Evolutionary conservation across 768 basidiomycete species (phyloP), one percentile per base, ranked within the genome.

Genomic region (Kwoniella newhampshirensis): DNA sequence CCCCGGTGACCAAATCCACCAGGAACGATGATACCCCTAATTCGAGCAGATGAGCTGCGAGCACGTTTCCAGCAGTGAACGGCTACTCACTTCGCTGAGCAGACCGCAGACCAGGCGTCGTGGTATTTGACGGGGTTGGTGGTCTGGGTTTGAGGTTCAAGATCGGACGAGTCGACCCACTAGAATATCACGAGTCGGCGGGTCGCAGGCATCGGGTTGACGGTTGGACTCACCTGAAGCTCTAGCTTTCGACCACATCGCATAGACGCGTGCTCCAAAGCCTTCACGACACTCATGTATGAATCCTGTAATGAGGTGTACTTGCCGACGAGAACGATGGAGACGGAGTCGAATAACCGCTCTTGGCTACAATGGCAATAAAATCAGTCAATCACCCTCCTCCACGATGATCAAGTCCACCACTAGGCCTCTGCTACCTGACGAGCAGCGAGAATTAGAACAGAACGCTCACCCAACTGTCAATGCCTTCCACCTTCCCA

Each of bases 241-340:
- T 79, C 81, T 36, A 99, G 83, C 72, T 89, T 92, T 54, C 89
- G 80, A 54, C 85, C 88, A 52, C 94, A 88, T 40, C 91, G 85
- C 80, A 98, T 91, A 0, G 93, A 90, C 4, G 93, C 92, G 77
- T 99, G 94, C 77, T 99, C 94, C 32, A 99, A 81, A 20, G 96
- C 85, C 81, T 99, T 99, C 70, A 86, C 86, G 54, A 99, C 94
- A 26, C 89, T 91, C 90, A 97, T 98, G 76, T 99, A 99, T 25
- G 93, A 96, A 77, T 99, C 94, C 77, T 91, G 89, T 44, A 98
- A 81, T 63, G 91, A 86, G 12, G 92, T 97, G 80, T 99, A 99
- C 78, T 99, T 99, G 42, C 94, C 94, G 15, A 99, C 93, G 49
- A 99, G 81, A 20, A 87, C 91, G 60, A 99, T 88, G 42, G 83